phyloP scores from a whole-genome alignment of 2,329 filamentous ascomycete genomes.

The Pseudophaeomoniella oleicola region DNA sequence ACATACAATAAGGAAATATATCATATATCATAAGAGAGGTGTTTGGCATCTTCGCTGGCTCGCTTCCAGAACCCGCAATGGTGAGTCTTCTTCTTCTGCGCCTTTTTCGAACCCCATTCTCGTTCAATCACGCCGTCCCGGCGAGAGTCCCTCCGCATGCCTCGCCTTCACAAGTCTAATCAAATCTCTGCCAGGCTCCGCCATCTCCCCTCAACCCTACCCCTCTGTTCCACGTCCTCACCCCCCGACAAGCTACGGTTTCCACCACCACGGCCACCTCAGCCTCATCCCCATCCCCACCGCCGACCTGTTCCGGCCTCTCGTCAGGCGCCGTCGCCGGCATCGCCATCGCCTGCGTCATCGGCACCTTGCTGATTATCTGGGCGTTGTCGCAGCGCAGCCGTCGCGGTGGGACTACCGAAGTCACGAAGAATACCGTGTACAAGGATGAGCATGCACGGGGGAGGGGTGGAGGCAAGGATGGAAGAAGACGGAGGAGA shows the following conservation, averaged over 20 bases:
- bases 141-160: background rate
- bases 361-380: background rate
- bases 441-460: background rate
- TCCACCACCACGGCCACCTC: background rate
- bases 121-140: no score
- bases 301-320: background rate
- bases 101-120: no score
- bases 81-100: no score
- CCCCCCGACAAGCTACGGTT: background rate
- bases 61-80: no score
- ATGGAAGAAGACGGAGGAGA: background rate
- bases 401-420: background rate
- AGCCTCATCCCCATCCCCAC: no score
- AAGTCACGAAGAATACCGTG: background rate
- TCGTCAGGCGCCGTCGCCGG: background rate
- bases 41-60: no score
- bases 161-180: background rate
- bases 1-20: no score
- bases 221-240: background rate
- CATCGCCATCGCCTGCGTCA: background rate
- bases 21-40: no score
- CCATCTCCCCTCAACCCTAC: background rate
- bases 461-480: background rate
- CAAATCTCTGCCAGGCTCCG: background rate
- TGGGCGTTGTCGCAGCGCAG: background rate